Evolutionary conservation across 345 rosid genomes (phyloP).

Genomic region (Trapa incisa): DNA sequence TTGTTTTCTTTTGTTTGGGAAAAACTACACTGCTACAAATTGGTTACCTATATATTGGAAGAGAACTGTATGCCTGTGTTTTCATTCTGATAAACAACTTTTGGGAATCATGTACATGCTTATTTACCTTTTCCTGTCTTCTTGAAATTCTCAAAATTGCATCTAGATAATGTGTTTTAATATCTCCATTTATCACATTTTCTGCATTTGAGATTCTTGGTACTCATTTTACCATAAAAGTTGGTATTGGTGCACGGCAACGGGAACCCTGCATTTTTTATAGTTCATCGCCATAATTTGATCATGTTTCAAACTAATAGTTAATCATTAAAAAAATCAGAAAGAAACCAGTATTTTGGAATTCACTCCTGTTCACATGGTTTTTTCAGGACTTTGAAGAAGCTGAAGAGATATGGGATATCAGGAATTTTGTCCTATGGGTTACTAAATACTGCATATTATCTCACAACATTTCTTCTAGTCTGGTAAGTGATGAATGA

Average conservation of each 20-base stretch:
- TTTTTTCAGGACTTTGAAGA: constrained; percentile 40
- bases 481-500: constrained; percentile 55
- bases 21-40: background rate
- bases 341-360: background rate
- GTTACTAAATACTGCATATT: constrained; percentile 66
- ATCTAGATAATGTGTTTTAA: background rate
- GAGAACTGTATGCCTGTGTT: background rate
- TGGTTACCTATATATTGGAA: background rate
- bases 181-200: background rate
- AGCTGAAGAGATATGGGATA: constrained; percentile 66
- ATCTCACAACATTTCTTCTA: constrained; percentile 56
- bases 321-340: no score
- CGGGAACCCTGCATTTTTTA: no score
- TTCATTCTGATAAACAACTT: background rate
- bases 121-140: background rate
- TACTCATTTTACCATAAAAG: no score
- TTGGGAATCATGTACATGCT: background rate
- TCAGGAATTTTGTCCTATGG: constrained; percentile 82
- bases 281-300: no score
- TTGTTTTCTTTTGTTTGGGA: background rate
- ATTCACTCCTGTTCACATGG: background rate
- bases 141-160: background rate
- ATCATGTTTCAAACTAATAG: no score
- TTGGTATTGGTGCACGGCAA: no score
- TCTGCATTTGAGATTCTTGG: background rate